Evolutionary conservation across 2,329 filamentous ascomycete species (phyloP).

Genomic region (Aspergillus proliferans): DNA sequence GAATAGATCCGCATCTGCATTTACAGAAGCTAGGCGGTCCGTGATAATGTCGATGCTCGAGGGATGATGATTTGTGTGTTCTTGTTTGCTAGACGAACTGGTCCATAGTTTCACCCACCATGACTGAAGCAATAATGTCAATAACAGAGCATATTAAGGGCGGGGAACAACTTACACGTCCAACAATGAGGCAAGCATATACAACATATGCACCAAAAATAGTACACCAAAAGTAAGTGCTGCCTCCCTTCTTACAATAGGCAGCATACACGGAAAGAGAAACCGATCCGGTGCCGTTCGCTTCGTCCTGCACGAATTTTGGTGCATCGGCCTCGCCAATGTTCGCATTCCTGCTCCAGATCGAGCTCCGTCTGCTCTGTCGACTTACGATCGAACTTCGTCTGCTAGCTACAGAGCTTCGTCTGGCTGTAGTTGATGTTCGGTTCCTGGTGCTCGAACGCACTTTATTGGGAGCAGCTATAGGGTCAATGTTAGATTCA

Average conservation of each 20-base stretch:
- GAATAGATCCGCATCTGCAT: constrained; percentile 43
- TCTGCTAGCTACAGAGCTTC: constrained; percentile 37
- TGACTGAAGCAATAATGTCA: constrained; percentile 19
- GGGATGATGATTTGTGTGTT: neutral
- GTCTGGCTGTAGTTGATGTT: constrained; percentile 6
- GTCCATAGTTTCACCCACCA: constrained; percentile 47
- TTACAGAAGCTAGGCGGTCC: neutral
- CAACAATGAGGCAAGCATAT: constrained; percentile 51
- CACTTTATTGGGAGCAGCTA: neutral
- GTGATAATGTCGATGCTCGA: constrained; percentile 1
- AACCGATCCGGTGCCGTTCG: constrained; percentile 64
- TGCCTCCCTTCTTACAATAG: constrained; percentile 63
- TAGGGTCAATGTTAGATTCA: neutral
- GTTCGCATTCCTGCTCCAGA: constrained; percentile 7
- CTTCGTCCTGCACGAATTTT: constrained; percentile 72
- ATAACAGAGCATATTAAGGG: neutral
- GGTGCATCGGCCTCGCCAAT: constrained; percentile 23
- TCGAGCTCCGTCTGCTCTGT: constrained; percentile 7
- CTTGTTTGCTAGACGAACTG: constrained; percentile 19
- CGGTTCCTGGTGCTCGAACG: neutral
- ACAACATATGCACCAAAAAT: constrained; percentile 50
- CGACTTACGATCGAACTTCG: constrained; percentile 16
- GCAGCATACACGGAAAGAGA: constrained; percentile 60
- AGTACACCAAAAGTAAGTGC: constrained; percentile 54
- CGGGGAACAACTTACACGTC: constrained; percentile 31